Conservation (phyloP, 345 rosid genomes). For the Diplotaxis tenuifolia region DNA sequence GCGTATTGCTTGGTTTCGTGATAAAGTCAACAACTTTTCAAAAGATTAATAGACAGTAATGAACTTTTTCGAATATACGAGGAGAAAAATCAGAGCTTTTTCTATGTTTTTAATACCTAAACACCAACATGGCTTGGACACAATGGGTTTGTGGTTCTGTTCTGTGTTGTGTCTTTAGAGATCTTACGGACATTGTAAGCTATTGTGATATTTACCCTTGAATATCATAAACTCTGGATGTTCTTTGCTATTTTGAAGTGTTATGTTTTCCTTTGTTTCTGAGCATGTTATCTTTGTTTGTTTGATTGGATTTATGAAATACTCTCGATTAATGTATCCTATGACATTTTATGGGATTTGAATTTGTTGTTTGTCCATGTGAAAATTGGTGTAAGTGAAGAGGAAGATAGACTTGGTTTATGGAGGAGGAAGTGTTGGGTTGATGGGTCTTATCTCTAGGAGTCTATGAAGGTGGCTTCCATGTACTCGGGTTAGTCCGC, state of each 20-base stretch:
- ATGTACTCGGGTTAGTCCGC: conserved; percentile 90
- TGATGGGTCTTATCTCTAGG: conserved; percentile 92
- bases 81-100: too few species aligned
- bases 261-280: neutral
- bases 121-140: too few species aligned
- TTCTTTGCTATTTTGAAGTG: too few species aligned
- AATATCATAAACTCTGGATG: too few species aligned
- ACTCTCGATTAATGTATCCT: neutral
- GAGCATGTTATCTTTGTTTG: neutral
- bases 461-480: conserved; percentile 81
- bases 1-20: conserved; percentile 9
- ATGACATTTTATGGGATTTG: neutral
- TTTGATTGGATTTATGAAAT: neutral
- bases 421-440: too few species aligned
- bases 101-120: too few species aligned
- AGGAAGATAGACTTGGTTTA: too few species aligned
- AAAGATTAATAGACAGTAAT: neutral
- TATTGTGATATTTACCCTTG: neutral
- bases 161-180: neutral
- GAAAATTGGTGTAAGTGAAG: conserved; percentile 69
- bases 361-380: neutral
- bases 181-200: too few species aligned
- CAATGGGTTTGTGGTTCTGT: conserved; percentile 15
- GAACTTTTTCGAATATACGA: neutral
- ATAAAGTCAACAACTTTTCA: conserved; percentile 5